Evolutionary conservation across 2,329 filamentous ascomycete genomes (phyloP).

Genomic region (Beauveria australis): DNA sequence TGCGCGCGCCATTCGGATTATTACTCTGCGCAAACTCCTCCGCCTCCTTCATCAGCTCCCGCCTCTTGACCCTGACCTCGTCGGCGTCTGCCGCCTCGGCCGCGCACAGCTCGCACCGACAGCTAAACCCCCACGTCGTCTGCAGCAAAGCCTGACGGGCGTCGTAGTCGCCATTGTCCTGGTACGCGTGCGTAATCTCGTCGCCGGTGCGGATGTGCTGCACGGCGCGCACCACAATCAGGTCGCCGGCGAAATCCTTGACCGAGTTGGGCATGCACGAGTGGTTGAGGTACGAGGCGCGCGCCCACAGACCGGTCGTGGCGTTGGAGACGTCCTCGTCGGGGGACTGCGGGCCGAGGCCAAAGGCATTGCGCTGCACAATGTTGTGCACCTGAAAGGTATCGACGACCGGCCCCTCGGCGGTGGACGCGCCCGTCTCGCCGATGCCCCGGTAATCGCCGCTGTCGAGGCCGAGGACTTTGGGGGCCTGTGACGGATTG

Average conservation of each 20-base stretch:
- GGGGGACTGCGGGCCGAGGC: slow-evolving; percentile 19
- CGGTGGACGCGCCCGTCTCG: slow-evolving; percentile 15
- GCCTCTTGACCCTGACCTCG: slow-evolving; percentile 14
- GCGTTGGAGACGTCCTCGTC: slow-evolving; percentile 23
- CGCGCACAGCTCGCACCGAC: slow-evolving; percentile 26
- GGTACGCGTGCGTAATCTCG: slow-evolving; percentile 27
- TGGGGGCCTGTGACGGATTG: slow-evolving; percentile 19
- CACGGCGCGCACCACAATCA: slow-evolving; percentile 29
- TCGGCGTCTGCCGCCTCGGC: slow-evolving; percentile 21
- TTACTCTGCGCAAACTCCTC: slow-evolving; percentile 15
- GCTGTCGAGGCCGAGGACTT: slow-evolving; percentile 17
- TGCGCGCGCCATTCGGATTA: slow-evolving; percentile 11
- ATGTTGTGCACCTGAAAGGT: slow-evolving; percentile 26
- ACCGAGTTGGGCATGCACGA: slow-evolving; percentile 29
- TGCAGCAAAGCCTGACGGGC: slow-evolving; percentile 14
- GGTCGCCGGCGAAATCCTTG: slow-evolving; percentile 31
- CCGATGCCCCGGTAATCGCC: slow-evolving; percentile 21
- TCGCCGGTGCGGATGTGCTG: slow-evolving; percentile 23
- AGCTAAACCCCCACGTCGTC: slow-evolving; percentile 31
- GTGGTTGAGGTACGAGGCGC: slow-evolving; percentile 34
- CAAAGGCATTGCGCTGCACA: slow-evolving; percentile 26
- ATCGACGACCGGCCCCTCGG: slow-evolving; percentile 19
- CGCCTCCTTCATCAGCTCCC: slow-evolving; percentile 16
- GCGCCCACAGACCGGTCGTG: slow-evolving; percentile 31
- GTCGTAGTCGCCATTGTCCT: slow-evolving; percentile 20